Evolutionary conservation across 129 eudicot species (phyloP), one percentile per base, ranked within the genome.

Genomic region (Ambrosia trifida): DNA sequence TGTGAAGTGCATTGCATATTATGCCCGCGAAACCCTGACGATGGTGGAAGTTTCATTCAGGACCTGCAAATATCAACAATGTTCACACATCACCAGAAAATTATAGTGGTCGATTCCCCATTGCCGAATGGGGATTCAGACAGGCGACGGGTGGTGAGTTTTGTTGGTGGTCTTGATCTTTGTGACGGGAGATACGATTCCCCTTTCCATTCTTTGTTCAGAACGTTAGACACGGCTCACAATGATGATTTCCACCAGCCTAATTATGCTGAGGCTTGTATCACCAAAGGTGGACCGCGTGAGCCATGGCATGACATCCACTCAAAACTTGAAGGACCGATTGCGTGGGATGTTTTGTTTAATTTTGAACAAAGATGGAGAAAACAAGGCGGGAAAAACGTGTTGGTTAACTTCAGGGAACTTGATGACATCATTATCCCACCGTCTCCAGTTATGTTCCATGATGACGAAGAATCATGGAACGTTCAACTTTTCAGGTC

Each of bases 301-400:
- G 93, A 89, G 79, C 96, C 96, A 20, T 89, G 96, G 93, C 96
- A 89, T 50, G 96, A 89, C 40, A 89, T 89, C 66, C 96, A 89
- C 56, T 89, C 90, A 17, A 82, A 80, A 8, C 79, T 86, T n/a
- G 93, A 86, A 69, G 91, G 96, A 11, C 93, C 83, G 3, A 83
- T 86, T 28, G 96, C 96, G 4, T 84, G 93, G 96, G 96, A 89
- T 50, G 90, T 86, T 46, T 53, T 89, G 57, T 89, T 77, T 60
- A 89, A 89, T 69, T 89, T 89, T 64, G 96, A 89, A 74, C 96
- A 89, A 59, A 74, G 96, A 28, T 89, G 96, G 96, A 84, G 49
- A 56, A 86, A 89, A 50, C 96, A 89, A 79, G 96, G 96, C 4
- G 94, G 94, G 64, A 90, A 90, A 51, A 82, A 90, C 32, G 35